These are phyloP conservation scores for Schoenoplectus triqueter DNA, from an alignment of 202 grass and related monocot genomes.

Conservation along the genomic window DNA sequence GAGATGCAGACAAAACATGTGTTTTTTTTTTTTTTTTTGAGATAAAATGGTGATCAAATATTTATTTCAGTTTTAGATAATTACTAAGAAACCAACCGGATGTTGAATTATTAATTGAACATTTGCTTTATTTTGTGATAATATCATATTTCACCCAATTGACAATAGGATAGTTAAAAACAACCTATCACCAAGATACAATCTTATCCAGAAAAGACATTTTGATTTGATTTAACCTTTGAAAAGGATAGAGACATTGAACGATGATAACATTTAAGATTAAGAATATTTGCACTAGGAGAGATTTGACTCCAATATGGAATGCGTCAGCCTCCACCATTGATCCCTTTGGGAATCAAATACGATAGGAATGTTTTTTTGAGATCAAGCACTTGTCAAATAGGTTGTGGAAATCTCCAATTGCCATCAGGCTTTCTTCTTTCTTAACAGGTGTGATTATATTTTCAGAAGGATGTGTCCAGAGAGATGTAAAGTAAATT, in stretches of 20 bases:
- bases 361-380: slow-evolving; percentile 10
- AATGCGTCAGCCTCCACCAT: slow-evolving; percentile 20
- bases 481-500: not conserved
- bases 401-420: not conserved
- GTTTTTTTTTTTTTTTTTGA: not conserved
- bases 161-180: not conserved
- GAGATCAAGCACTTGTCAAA: not conserved
- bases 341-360: slow-evolving; percentile 28
- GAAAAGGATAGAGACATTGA: slow-evolving; percentile 36
- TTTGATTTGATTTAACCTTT: slow-evolving; percentile 31
- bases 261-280: not conserved
- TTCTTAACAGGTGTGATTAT: not conserved
- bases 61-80: not conserved
- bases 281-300: slow-evolving; percentile 34
- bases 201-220: slow-evolving; percentile 18
- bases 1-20: slow-evolving; percentile 6
- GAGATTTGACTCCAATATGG: slow-evolving; percentile 45
- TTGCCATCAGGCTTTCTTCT: not conserved
- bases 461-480: not conserved
- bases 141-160: not conserved
- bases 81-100: not conserved
- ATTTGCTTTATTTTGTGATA: not conserved
- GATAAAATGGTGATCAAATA: not conserved
- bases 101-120: not conserved
- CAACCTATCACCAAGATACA: not conserved